A percentile compares a stretch with the other conserved stretches of the same genome.
These are phyloP conservation scores for Chaetoceros tenuissimus DNA, from an alignment of 108 stramenopile species.

Conservation along the genomic window DNA sequence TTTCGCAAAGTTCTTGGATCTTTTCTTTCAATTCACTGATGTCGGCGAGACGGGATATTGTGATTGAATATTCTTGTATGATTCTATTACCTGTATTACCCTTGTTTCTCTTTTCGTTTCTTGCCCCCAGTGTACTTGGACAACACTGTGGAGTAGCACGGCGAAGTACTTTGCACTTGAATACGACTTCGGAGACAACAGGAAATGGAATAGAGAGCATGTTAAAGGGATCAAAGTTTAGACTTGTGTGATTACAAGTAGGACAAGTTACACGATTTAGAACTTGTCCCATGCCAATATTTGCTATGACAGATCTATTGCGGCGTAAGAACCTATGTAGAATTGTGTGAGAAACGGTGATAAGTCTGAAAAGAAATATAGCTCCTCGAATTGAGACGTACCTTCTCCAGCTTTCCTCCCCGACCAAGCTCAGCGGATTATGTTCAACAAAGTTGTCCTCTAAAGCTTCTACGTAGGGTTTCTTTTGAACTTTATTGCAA, in stretches of 20 bases:
- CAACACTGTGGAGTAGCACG: conserved; percentile 65
- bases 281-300: conserved; percentile 80
- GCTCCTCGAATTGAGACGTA: conserved; percentile 4
- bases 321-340: conserved; percentile 53
- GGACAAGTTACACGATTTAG: conserved; percentile 80
- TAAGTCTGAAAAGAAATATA: not conserved
- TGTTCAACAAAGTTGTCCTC: conserved; percentile 78
- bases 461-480: conserved; percentile 83
- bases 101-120: conserved; percentile 7
- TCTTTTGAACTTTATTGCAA: conserved; percentile 87
- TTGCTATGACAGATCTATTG: conserved; percentile 71
- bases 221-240: conserved; percentile 93
- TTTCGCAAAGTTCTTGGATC: conserved; percentile 70
- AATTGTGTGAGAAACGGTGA: not conserved
- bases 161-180: conserved; percentile 63
- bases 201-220: conserved; percentile 87
- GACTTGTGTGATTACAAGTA: conserved; percentile 61
- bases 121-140: conserved; percentile 42
- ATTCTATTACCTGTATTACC: conserved; percentile 16
- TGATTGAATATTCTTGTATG: conserved; percentile 63
- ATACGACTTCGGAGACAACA: conserved; percentile 78
- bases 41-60: conserved; percentile 78
- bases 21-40: conserved; percentile 69
- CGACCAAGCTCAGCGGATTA: conserved; percentile 48
- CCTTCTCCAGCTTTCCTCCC: conserved; percentile 77